A percentile compares a stretch with the other conserved stretches of the same genome.
These are phyloP conservation scores for Globisporangium takayamanum DNA, from an alignment of 352 stramenopile species.

Conservation along the genomic window DNA sequence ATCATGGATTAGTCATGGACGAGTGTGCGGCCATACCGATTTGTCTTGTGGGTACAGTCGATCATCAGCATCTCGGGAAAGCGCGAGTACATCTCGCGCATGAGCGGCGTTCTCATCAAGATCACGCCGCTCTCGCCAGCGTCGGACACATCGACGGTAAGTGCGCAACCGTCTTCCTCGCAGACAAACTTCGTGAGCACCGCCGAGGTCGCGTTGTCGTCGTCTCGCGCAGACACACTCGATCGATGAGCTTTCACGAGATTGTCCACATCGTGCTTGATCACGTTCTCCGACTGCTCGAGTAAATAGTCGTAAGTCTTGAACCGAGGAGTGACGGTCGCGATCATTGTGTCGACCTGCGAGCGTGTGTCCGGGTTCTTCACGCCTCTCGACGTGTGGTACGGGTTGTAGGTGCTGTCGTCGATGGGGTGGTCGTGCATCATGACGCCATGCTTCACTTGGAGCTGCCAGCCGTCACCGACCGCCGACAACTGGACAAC, in stretches of 20 bases:
- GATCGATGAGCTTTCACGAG: background rate
- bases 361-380: background rate
- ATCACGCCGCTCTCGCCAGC: constrained; percentile 9
- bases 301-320: constrained; percentile 6
- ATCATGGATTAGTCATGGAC: no score
- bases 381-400: background rate
- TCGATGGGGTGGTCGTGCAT: background rate
- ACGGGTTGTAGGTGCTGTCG: background rate
- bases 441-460: background rate
- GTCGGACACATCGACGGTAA: constrained; percentile 8
- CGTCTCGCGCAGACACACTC: background rate
- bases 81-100: constrained; percentile 2
- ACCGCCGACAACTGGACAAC: background rate
- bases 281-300: constrained; percentile 1
- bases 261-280: background rate
- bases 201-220: background rate
- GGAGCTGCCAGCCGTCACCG: background rate
- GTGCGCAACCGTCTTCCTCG: background rate
- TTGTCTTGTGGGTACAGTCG: constrained; percentile 20
- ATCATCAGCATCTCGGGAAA: constrained; percentile 16
- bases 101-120: constrained; percentile 3
- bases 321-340: background rate
- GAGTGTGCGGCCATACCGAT: constrained; percentile 1
- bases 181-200: background rate
- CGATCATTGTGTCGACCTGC: background rate